A percentile compares a stretch with the other conserved stretches of the same genome.
Evolutionary conservation across 2,329 filamentous ascomycete genomes (phyloP).

Genomic region (Botrytis sinoallii): DNA sequence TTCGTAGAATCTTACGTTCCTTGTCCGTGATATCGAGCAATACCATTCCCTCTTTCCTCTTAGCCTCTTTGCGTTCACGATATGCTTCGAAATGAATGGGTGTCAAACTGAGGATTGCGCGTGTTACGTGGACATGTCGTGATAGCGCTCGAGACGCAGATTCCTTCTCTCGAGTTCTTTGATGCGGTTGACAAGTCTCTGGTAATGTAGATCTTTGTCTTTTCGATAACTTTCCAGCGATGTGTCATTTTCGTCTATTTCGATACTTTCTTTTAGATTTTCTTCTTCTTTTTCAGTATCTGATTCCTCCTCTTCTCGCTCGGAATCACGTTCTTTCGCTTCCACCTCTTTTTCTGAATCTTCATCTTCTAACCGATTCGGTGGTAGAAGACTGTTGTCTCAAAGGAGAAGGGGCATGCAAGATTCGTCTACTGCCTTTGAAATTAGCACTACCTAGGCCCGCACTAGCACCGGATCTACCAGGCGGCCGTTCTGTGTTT

Average conservation of each 20-base stretch:
- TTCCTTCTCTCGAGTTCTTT: background rate
- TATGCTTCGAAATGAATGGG: slow-evolving; percentile 6
- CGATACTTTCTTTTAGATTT: background rate
- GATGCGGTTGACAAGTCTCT: background rate
- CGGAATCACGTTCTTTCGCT: background rate
- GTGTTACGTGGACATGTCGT: background rate
- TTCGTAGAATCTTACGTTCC: background rate
- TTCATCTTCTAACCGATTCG: background rate
- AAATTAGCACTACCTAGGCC: background rate
- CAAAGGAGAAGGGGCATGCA: slow-evolving; percentile 5
- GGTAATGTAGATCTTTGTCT: background rate
- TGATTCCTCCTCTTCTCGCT: background rate
- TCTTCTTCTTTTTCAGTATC: background rate
- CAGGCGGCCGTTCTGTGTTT: background rate
- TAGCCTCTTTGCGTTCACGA: background rate
- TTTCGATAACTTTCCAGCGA: background rate
- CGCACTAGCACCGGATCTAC: background rate
- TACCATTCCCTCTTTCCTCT: background rate
- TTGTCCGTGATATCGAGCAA: background rate
- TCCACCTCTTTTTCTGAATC: background rate
- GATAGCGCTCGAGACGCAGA: background rate
- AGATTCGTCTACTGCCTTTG: background rate
- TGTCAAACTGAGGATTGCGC: slow-evolving; percentile 6
- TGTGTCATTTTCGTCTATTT: background rate
- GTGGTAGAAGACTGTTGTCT: background rate